These are phyloP conservation scores for Cyberlindnera subsufficiens DNA, from an alignment of 805 yeast genomes.

Conservation along the genomic window DNA sequence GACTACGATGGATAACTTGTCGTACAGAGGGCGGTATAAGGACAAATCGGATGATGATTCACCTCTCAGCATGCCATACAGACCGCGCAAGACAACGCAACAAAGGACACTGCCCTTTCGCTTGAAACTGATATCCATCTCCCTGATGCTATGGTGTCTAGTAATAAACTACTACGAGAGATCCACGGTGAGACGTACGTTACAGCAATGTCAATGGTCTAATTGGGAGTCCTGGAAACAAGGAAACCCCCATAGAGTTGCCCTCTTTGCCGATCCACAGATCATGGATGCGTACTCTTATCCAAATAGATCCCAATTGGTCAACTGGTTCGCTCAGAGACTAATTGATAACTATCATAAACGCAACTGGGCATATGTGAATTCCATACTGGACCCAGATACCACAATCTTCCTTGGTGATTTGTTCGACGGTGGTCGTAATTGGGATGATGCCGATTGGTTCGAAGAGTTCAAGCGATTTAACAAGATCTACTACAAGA, in stretches of 20 bases:
- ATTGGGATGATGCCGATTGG: conserved; percentile 74
- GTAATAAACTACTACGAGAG: conserved; percentile 51
- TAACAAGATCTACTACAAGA: conserved; percentile 55
- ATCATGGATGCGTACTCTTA: conserved; percentile 85
- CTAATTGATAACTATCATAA: conserved; percentile 76
- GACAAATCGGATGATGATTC: not conserved
- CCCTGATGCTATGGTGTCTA: conserved; percentile 35
- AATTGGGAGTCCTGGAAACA: conserved; percentile 58
- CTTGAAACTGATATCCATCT: conserved; percentile 5
- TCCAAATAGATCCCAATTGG: conserved; percentile 53
- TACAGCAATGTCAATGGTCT: conserved; percentile 54
- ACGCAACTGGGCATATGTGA: conserved; percentile 62
- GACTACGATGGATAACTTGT: conserved; percentile 6
- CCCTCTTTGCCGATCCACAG: conserved; percentile 89
- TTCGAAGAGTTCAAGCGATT: conserved; percentile 65
- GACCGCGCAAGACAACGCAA: conserved; percentile 7
- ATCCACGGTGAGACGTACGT: conserved; percentile 37
- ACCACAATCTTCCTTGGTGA: conserved; percentile 82
- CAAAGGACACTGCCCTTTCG: conserved; percentile 3
- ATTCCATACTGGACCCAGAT: conserved; percentile 61
- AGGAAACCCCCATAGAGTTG: conserved; percentile 41
- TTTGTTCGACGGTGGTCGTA: conserved; percentile 90
- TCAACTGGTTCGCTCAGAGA: conserved; percentile 50
- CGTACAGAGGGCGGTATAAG: conserved; percentile 13
- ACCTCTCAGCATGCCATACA: conserved; percentile 7